phyloP scores from a whole-genome alignment of 2,329 filamentous ascomycete genomes.

The Penicillium olsonii region DNA sequence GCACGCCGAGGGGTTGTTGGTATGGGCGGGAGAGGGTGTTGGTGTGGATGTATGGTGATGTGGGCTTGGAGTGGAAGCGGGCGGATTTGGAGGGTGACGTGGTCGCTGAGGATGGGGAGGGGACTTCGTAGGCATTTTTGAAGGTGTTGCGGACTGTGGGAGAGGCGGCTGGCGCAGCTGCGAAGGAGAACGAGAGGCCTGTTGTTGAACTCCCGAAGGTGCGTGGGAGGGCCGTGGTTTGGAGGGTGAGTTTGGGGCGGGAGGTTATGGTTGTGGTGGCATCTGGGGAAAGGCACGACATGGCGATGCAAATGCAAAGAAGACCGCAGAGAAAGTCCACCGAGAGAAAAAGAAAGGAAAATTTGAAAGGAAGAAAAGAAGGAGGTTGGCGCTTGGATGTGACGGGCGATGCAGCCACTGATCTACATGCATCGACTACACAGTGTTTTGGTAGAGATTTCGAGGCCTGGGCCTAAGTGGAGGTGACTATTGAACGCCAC shows the following conservation, averaged over 20 bases:
- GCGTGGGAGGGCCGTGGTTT: constrained; percentile 54
- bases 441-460: neutral
- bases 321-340: constrained; percentile 8
- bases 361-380: constrained; percentile 14
- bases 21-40: constrained; percentile 34
- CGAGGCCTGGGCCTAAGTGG: neutral
- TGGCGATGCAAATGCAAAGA: constrained; percentile 12
- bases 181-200: constrained; percentile 55
- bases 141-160: constrained; percentile 65
- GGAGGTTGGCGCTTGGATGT: constrained; percentile 21
- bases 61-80: constrained; percentile 29
- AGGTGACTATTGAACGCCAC: constrained; percentile 24
- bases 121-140: constrained; percentile 58
- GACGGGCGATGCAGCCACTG: constrained; percentile 7
- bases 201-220: constrained; percentile 57
- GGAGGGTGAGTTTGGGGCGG: constrained; percentile 62
- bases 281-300: constrained; percentile 25
- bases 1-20: constrained; percentile 46
- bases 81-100: constrained; percentile 35
- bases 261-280: constrained; percentile 27
- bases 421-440: neutral
- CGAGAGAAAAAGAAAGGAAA: neutral
- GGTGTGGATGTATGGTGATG: constrained; percentile 30
- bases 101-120: constrained; percentile 41
- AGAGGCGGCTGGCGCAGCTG: constrained; percentile 51